Evolutionary conservation across 2,329 filamentous ascomycete species (phyloP).

Genomic region (Calonectria naviculata): DNA sequence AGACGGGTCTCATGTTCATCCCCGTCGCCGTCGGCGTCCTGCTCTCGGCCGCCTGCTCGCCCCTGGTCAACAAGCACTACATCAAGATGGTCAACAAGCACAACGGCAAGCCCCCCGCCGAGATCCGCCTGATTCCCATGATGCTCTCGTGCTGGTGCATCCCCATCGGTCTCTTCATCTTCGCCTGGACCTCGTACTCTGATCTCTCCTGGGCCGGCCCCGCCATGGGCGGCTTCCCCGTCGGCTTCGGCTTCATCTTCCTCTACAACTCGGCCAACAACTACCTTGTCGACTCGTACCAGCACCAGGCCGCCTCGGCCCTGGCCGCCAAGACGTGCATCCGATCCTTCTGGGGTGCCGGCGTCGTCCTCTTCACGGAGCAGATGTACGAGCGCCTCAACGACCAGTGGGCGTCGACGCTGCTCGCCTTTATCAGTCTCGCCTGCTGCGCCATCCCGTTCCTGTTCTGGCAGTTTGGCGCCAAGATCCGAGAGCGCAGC

Average conservation of each 20-base stretch:
- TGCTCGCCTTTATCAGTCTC: constrained; percentile 79
- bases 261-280: constrained; percentile 84
- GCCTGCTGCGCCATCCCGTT: constrained; percentile 87
- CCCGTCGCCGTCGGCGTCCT: constrained; percentile 83
- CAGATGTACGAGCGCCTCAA: constrained; percentile 83
- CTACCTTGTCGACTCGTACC: constrained; percentile 74
- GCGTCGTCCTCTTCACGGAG: constrained; percentile 80
- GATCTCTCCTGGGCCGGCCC: constrained; percentile 77
- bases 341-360: constrained; percentile 83
- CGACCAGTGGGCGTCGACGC: constrained; percentile 79
- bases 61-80: constrained; percentile 86
- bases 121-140: constrained; percentile 85
- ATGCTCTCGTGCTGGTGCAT: constrained; percentile 81
- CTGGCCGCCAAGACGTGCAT: constrained; percentile 86
- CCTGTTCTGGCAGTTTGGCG: constrained; percentile 83
- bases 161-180: constrained; percentile 68
- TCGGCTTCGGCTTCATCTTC: constrained; percentile 87
- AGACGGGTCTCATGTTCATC: constrained; percentile 88
- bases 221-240: constrained; percentile 74
- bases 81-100: constrained; percentile 70
- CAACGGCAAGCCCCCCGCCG: constrained; percentile 80
- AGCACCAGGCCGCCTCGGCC: constrained; percentile 81
- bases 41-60: constrained; percentile 72
- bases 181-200: constrained; percentile 73
- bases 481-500: constrained; percentile 73